Conservation (phyloP, 2,329 filamentous ascomycete species). For the Exserohilum rostratum region DNA sequence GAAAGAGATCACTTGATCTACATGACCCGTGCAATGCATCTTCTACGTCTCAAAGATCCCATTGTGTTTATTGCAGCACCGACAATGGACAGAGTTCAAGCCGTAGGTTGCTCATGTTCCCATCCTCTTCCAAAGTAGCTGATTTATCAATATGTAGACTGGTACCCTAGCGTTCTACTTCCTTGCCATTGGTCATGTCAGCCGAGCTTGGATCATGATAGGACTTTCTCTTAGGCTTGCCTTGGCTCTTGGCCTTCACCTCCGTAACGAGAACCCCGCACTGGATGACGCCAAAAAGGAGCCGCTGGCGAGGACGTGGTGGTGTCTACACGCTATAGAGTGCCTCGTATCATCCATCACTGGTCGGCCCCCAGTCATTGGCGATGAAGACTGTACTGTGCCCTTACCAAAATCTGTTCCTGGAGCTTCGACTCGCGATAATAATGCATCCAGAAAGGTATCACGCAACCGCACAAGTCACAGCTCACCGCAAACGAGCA, state of each 20-base stretch:
- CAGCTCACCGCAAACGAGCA: background rate
- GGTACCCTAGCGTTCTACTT: constrained; percentile 36
- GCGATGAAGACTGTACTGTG: constrained; percentile 41
- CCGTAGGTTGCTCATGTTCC: constrained; percentile 33
- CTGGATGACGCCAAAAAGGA: constrained; percentile 37
- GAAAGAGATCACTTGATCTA: constrained; percentile 48
- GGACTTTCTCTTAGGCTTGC: constrained; percentile 48
- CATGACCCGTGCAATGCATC: constrained; percentile 40
- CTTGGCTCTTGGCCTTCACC: constrained; percentile 46
- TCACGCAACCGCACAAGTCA: constrained; percentile 7
- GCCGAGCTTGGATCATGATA: constrained; percentile 45
- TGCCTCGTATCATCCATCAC: constrained; percentile 47
- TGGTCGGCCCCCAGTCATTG: constrained; percentile 47
- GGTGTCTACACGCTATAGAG: constrained; percentile 49
- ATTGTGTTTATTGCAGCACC: constrained; percentile 36
- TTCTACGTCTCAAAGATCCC: constrained; percentile 29
- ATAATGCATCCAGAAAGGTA: background rate
- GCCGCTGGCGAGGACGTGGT: constrained; percentile 47
- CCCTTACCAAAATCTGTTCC: constrained; percentile 26
- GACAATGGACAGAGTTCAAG: constrained; percentile 48
- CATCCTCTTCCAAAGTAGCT: constrained; percentile 19
- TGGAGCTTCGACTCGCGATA: background rate
- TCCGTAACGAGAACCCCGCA: constrained; percentile 43
- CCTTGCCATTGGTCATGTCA: constrained; percentile 34
- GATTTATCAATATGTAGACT: constrained; percentile 15